These are phyloP conservation scores for Ogataea populi-albae DNA, from an alignment of 805 yeast species.

Conservation along the genomic window DNA sequence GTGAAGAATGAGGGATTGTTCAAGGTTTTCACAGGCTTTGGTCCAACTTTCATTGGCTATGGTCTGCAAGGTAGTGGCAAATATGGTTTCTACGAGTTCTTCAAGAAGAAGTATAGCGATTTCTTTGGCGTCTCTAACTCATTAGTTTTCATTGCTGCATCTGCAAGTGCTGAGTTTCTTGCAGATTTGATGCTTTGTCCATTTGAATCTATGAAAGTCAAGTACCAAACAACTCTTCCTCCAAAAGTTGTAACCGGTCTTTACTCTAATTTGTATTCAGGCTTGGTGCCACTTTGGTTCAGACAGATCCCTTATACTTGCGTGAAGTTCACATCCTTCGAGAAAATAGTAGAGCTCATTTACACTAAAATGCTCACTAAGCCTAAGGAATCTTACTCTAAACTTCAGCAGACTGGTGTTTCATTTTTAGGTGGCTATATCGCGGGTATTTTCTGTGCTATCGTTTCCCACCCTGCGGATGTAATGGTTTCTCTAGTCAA, in stretches of 20 bases:
- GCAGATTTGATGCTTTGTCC: conserved; percentile 93
- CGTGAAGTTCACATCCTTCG: conserved; percentile 95
- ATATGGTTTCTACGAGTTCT: conserved; percentile 91
- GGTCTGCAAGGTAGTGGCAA: conserved; percentile 97
- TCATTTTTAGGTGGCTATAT: conserved; percentile 94
- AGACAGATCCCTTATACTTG: conserved; percentile 98
- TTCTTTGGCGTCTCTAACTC: conserved; percentile 70
- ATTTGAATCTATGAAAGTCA: conserved; percentile 91
- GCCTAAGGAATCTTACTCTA: conserved; percentile 66
- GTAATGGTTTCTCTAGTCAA: conserved; percentile 95
- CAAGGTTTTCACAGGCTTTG: conserved; percentile 81
- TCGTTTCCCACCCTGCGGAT: conserved; percentile 98
- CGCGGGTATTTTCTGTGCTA: conserved; percentile 96
- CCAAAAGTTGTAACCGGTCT: conserved; percentile 67
- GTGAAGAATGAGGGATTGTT: conserved; percentile 68
- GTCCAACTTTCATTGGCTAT: conserved; percentile 91
- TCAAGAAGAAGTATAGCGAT: conserved; percentile 75
- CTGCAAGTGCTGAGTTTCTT: conserved; percentile 91
- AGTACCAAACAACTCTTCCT: conserved; percentile 89
- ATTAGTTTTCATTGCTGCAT: conserved; percentile 72
- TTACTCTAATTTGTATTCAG: conserved; percentile 71
- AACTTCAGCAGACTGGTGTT: conserved; percentile 85
- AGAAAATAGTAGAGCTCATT: conserved; percentile 80
- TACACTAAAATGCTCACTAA: conserved; percentile 65
- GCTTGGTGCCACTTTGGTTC: conserved; percentile 88